Conservation (phyloP, 345 rosid species). For the Anacardium occidentale region DNA sequence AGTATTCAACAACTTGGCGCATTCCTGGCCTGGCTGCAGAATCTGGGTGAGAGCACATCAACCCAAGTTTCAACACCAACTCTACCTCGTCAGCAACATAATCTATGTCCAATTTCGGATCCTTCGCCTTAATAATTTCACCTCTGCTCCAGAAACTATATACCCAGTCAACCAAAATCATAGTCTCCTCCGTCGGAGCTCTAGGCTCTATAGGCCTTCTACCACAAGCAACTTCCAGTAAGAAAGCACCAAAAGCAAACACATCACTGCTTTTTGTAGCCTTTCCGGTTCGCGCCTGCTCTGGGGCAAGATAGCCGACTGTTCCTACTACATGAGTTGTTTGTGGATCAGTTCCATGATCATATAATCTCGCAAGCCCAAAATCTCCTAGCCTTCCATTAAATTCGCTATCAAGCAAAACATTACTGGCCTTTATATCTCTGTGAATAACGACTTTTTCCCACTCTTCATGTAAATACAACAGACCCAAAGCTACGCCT, state of each 20-base stretch:
- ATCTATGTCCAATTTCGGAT: constrained; percentile 41
- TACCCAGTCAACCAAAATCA: constrained; percentile 48
- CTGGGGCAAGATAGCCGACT: constrained; percentile 65
- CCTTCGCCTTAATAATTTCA: constrained; percentile 37
- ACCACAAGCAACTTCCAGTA: constrained; percentile 59
- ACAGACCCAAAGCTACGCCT: too few species aligned
- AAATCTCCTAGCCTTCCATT: constrained; percentile 63
- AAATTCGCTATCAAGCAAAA: constrained; percentile 53
- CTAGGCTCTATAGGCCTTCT: constrained; percentile 44
- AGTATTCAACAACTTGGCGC: constrained; percentile 51
- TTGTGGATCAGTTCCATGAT: constrained; percentile 56
- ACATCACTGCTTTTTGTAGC: constrained; percentile 52
- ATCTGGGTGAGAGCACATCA: constrained; percentile 51
- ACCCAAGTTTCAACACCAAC: constrained; percentile 54
- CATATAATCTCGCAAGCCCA: constrained; percentile 59
- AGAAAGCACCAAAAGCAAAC: constrained; percentile 55
- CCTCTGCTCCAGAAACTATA: constrained; percentile 38
- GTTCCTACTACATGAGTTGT: constrained; percentile 60
- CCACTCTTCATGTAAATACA: too few species aligned
- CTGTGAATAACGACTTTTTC: too few species aligned
- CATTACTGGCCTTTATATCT: too few species aligned
- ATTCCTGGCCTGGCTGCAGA: constrained; percentile 53
- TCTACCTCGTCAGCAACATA: constrained; percentile 43
- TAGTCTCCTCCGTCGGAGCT: constrained; percentile 15
- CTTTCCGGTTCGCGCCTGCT: constrained; percentile 48